Base-by-base conservation (phyloP, 1,139 yeast species). In the Yamadazyma friedrichii region DNA sequence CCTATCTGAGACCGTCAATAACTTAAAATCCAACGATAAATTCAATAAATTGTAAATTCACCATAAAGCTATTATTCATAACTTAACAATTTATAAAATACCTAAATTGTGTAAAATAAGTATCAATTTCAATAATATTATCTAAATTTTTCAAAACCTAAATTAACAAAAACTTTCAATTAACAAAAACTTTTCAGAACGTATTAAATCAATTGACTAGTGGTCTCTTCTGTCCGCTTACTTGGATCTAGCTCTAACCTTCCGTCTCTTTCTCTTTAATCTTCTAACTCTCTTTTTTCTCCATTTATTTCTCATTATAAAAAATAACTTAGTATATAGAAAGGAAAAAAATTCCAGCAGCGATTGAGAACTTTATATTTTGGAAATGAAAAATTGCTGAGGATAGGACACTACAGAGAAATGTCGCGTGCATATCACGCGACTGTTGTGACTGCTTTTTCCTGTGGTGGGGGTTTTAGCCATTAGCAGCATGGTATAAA, bases 221-320 rank as follows among this genome's bases (percentile, higher is more conserved):
- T 29, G 27, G 28, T 31, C 38, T 36, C 26, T 10, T 15, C 51
- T 64, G 76, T 73, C 79, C 83, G 86, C 79, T 84, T 84, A 85
- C 84, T 85, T 85, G 80, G 93, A 84, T 88, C 97, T 88, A 77
- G 97, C 97, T 87, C 97, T 87, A 67, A 89, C 96, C 95, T 88
- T 88, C 95, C 97, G 95, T 85, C 97, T 86, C 95, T 89, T 89
- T 84, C 96, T 87, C 86, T 89, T 89, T 72, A 89, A 88, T 88
- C 96, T 88, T 88, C 97, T 88, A 78, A 85, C 95, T 88, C 97
- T 88, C 95, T 89, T 89, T 86, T 89, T 89, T 88, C 96, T 88
- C 97, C 96, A 88, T 84, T 85, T 85, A 77, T 82, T 80, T 83
- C 95, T 84, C 95, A 85, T 85, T 52, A 57, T 70, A 65, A 67